Conservation (phyloP, 192 early-diverging fungal genomes). For the Haplosporangium gracile region DNA sequence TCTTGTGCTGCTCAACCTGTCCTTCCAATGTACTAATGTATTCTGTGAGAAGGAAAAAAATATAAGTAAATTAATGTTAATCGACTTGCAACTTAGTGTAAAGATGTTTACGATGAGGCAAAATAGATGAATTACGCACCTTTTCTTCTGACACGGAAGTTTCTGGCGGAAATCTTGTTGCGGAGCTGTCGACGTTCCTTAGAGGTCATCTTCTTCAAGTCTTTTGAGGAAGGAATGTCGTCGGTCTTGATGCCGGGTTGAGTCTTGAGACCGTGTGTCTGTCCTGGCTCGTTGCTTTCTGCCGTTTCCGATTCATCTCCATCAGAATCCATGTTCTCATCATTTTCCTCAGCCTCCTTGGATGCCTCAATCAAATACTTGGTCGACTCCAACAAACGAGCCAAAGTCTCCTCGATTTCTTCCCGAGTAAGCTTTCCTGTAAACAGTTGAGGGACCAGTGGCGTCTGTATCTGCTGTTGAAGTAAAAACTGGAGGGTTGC, state of each 20-base stretch:
- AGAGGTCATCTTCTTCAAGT: conserved; percentile 73
- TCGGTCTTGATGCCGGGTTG: conserved; percentile 53
- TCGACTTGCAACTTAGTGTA: background rate
- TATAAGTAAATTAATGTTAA: background rate
- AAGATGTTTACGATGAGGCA: background rate
- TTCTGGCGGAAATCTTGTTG: conserved; percentile 90
- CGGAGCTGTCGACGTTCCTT: conserved; percentile 86
- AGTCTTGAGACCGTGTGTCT: conserved; percentile 44
- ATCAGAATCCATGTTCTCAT: background rate
- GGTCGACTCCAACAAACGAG: conserved; percentile 38
- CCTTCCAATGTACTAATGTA: conserved; percentile 45
- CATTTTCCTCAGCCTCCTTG: conserved; percentile 9
- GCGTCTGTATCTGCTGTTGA: conserved; percentile 44
- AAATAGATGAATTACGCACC: conserved; percentile 49
- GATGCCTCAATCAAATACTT: conserved; percentile 25
- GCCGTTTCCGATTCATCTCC: background rate
- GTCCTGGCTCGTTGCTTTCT: conserved; percentile 4
- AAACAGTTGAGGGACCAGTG: conserved; percentile 45
- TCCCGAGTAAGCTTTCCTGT: conserved; percentile 31
- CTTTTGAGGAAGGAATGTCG: conserved; percentile 52
- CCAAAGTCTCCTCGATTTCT: conserved; percentile 43
- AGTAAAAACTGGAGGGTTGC: conserved; percentile 45
- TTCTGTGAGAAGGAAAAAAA: conserved; percentile 13
- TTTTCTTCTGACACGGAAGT: conserved; percentile 87
- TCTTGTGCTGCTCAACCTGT: conserved; percentile 50